A percentile compares a stretch with the other conserved stretches of the same genome.
phyloP scores from a whole-genome alignment of 805 yeast species.

The Grigorovia humatica region DNA sequence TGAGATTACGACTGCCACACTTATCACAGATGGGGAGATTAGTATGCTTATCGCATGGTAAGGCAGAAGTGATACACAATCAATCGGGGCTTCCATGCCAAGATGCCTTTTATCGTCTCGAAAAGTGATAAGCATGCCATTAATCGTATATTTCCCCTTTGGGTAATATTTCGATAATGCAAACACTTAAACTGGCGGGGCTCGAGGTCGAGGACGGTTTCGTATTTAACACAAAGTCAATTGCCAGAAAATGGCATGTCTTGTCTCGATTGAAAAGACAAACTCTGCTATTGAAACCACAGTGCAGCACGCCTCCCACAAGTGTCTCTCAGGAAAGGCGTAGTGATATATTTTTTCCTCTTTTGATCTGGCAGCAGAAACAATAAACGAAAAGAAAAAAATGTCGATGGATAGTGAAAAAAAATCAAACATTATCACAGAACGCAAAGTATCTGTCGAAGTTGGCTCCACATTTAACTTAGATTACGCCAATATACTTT shows the following conservation, averaged over 20 bases:
- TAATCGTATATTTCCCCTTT: not conserved
- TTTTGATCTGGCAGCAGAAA: not conserved
- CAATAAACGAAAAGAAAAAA: not conserved
- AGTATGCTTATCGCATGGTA: no score
- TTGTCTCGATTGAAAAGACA: no score
- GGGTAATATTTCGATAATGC: not conserved
- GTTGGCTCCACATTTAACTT: not conserved
- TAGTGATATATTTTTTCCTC: not conserved
- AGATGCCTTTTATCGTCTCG: not conserved
- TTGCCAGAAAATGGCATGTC: not conserved
- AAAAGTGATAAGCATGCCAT: not conserved
- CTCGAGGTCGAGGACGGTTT: not conserved
- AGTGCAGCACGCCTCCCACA: no score
- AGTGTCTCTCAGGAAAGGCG: no score
- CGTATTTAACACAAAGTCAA: not conserved
- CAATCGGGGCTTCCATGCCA: not conserved
- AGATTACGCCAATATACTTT: conserved; percentile 1
- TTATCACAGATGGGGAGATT: no score
- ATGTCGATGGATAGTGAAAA: not conserved
- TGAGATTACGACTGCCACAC: no score
- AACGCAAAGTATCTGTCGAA: not conserved
- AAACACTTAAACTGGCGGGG: not conserved
- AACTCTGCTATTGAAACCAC: no score
- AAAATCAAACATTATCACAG: not conserved
- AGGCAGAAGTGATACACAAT: no score